Evolutionary conservation across 2,329 filamentous ascomycete genomes (phyloP).

Genomic region (Elsinoe ampelina): DNA sequence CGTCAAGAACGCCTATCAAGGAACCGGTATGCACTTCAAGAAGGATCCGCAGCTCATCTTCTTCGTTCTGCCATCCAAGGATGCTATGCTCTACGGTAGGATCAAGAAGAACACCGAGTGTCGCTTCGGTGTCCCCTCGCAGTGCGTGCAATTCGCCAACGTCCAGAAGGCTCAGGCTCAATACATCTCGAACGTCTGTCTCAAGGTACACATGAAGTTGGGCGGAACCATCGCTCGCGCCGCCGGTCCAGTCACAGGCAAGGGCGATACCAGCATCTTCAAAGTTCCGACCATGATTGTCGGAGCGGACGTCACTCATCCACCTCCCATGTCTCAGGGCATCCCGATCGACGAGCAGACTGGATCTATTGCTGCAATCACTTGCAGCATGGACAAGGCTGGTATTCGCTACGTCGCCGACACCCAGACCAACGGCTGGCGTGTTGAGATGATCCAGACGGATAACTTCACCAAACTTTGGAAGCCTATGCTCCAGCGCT

Average conservation of each 20-base stretch:
- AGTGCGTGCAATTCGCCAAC: constrained; percentile 66
- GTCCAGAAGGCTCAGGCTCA: constrained; percentile 63
- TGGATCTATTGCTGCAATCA: constrained; percentile 73
- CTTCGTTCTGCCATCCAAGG: constrained; percentile 64
- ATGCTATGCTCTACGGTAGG: constrained; percentile 64
- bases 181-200: constrained; percentile 85
- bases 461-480: constrained; percentile 59
- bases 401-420: constrained; percentile 68
- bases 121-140: constrained; percentile 71
- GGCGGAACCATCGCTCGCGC: constrained; percentile 64
- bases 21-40: constrained; percentile 45
- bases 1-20: constrained; percentile 41
- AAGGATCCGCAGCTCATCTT: constrained; percentile 65
- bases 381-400: constrained; percentile 64
- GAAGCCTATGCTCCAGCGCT: constrained; percentile 51
- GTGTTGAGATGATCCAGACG: constrained; percentile 66
- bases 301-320: constrained; percentile 84
- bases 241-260: constrained; percentile 28
- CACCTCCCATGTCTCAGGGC: constrained; percentile 54
- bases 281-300: constrained; percentile 65
- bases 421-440: constrained; percentile 73
- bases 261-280: constrained; percentile 26
- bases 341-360: constrained; percentile 29
- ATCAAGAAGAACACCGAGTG: constrained; percentile 88
- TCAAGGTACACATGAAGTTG: constrained; percentile 96